Evolutionary conservation across 2,329 filamentous ascomycete genomes (phyloP).

Genomic region (Zymoseptoria ardabiliae): DNA sequence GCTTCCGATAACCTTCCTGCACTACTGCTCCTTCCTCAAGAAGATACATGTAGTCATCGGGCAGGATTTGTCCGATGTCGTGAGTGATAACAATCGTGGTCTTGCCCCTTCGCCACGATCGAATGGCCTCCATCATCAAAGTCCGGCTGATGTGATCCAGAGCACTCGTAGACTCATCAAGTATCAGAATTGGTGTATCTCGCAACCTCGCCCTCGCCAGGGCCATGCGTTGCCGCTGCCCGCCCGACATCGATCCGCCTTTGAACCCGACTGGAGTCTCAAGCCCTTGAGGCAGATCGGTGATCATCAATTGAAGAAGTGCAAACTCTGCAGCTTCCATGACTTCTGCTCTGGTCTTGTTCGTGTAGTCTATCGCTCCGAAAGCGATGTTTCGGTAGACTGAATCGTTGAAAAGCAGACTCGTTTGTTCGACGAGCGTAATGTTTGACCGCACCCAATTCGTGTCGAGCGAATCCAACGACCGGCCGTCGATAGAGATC

Average conservation of each 20-base stretch:
- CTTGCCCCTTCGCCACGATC: constrained; percentile 68
- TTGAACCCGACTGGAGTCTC: constrained; percentile 63
- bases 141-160: constrained; percentile 66
- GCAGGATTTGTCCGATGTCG: constrained; percentile 67
- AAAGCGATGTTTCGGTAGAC: constrained; percentile 72
- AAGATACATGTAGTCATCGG: constrained; percentile 71
- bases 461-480: constrained; percentile 55
- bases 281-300: constrained; percentile 59
- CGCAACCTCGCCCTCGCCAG: constrained; percentile 71
- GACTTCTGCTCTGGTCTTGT: constrained; percentile 50
- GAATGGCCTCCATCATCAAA: constrained; percentile 65
- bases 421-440: constrained; percentile 75
- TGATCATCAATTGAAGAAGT: constrained; percentile 60
- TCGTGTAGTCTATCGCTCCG: constrained; percentile 48
- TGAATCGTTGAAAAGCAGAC: constrained; percentile 72
- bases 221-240: constrained; percentile 74
- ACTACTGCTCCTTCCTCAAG: constrained; percentile 63
- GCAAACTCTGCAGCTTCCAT: constrained; percentile 57
- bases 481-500: constrained; percentile 60
- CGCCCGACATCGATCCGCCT: constrained; percentile 70
- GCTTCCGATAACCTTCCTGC: constrained; percentile 58
- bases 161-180: constrained; percentile 85
- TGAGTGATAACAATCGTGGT: constrained; percentile 94
- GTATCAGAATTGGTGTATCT: constrained; percentile 70
- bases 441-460: constrained; percentile 72